Evolutionary conservation across 2,329 filamentous ascomycete species (phyloP), one percentile per base, ranked within the genome.

Genomic region (Didymella exigua): DNA sequence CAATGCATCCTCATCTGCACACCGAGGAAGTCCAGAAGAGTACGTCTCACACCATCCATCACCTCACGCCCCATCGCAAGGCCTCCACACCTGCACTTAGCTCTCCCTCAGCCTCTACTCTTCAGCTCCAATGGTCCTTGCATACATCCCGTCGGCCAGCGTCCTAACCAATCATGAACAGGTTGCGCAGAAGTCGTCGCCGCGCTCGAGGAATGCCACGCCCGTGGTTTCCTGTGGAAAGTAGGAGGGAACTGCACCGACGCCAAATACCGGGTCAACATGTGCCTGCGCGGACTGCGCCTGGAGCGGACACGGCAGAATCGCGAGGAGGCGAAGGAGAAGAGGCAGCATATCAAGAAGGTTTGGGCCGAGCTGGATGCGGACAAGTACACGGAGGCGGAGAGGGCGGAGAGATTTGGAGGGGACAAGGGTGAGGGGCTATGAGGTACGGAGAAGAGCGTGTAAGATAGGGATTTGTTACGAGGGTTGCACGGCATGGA

Each of bases 1-100:
- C 68, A 38, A 99, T 99, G 95, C 95, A 99, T 90, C 96, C 95
- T 49, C 93, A 97, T 79, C 81, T 99, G 2, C 93, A 98, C 74
- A 96, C 91, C 24, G 91, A 95, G 75, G 89, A 96, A 73, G 96
- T 96, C 67, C 70, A 73, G 43, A 82, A 85, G 66, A 93, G 93
- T 96, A 84, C 37, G 78, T 36, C 21, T 6, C 34, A n/a, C 34
- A 16, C n/a, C 31, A 16, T 10, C 4, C 31, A 21, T 8, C 34
- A 18, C 18, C 18, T 37, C 18, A 18, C 16, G 10, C 27, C 27
- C 7, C 38, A 5, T 6, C 36, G 10, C 36, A 5, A 5, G 8
- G 11, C 21, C n/a, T 18, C 2, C 38, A 8, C 23, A 19, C 24
- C 19, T 10, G 3, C 16, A 21, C n/a, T 40, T 7, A 11, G 4